A percentile compares a stretch with the other conserved stretches of the same genome.
phyloP scores from a whole-genome alignment of 805 yeast genomes.

The Ogataea neopini region DNA sequence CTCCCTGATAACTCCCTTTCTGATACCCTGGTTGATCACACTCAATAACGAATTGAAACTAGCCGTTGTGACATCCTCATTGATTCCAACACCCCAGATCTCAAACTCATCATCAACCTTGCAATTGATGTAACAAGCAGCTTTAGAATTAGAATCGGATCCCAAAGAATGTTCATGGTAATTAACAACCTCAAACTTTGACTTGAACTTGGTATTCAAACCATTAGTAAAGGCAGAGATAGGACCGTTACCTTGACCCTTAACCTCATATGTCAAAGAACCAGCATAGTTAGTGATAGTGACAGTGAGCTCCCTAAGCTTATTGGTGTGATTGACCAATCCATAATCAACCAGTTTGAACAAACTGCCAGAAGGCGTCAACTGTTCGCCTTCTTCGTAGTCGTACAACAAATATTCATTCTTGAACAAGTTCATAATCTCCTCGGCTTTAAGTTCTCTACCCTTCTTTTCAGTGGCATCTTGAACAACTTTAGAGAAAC shows the following conservation, averaged over 20 bases:
- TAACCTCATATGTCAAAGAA: slow-evolving; percentile 31
- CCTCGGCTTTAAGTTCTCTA: slow-evolving; percentile 65
- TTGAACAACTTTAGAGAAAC: slow-evolving; percentile 73
- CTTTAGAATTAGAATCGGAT: slow-evolving; percentile 65
- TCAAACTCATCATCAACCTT: slow-evolving; percentile 27
- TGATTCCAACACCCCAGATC: slow-evolving; percentile 60
- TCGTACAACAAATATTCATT: slow-evolving; percentile 50
- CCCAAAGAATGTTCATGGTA: slow-evolving; percentile 84
- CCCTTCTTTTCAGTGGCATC: slow-evolving; percentile 66
- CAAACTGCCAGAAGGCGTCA: slow-evolving; percentile 20
- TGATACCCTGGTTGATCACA: slow-evolving; percentile 40
- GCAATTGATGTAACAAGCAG: slow-evolving; percentile 67
- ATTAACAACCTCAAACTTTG: slow-evolving; percentile 59
- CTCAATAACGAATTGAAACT: slow-evolving; percentile 52
- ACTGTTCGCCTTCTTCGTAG: slow-evolving; percentile 29
- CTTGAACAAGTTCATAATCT: slow-evolving; percentile 66
- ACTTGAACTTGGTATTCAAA: slow-evolving; percentile 46
- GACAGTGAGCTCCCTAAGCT: slow-evolving; percentile 47
- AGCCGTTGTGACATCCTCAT: slow-evolving; percentile 57
- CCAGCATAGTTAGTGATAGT: slow-evolving; percentile 48
- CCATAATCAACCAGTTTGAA: slow-evolving; percentile 30
- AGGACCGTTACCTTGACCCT: slow-evolving; percentile 81
- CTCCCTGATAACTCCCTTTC: slow-evolving; percentile 24
- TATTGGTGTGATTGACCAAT: slow-evolving; percentile 37
- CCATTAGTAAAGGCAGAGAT: slow-evolving; percentile 74